Base-by-base conservation (phyloP, 2,329 filamentous ascomycete species). In the Fusarium guadeloupense region DNA sequence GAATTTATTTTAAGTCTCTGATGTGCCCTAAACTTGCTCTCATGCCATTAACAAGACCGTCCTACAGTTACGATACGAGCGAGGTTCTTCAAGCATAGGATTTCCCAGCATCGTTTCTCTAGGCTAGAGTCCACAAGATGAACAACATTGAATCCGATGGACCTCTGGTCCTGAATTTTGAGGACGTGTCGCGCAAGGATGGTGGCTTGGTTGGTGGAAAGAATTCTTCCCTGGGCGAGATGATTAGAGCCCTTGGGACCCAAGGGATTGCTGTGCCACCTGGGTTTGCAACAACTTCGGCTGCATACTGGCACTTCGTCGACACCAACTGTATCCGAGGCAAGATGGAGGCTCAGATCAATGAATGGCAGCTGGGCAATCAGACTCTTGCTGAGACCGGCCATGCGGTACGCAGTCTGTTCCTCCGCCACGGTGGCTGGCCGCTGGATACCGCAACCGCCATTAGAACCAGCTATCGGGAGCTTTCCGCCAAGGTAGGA, bases 171-270 rank as follows among this genome's bases (percentile, higher is more conserved):
- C 45, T 47, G 9, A 26, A 38, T 3, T 46, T 55, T 31, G 55
- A 55, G 35, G 34, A 38, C 38, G 14, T 59, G 13, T 13, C 51
- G 30, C 51, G 51, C 30, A 39, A 31, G n/a, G 55, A 59, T 23
- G 44, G 26, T 21, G 43, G 56, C 23, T 40, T 73, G 8, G 75
- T 76, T 7, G 75, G 75, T 14, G 74, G 75, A 8, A 77, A 77
- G 62, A 77, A 76, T 44, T 71, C 74, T 12, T 77, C 75, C 3
- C 57, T 76, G 17, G 75, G 75, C 4, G 75, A 77, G 58, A 76
- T 77, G 73, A 75, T 77, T 46, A 53, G 67, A 19, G 46, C 63
- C 21, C 72, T 76, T 6, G 54, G 26, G 5, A 26, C 55, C 10
- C 43, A 73, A 44, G 72, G 71, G 4, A 70, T 76, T 26, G 33